Base-by-base conservation (phyloP, 2,329 filamentous ascomycete species). In the Sclerotinia nivalis region DNA sequence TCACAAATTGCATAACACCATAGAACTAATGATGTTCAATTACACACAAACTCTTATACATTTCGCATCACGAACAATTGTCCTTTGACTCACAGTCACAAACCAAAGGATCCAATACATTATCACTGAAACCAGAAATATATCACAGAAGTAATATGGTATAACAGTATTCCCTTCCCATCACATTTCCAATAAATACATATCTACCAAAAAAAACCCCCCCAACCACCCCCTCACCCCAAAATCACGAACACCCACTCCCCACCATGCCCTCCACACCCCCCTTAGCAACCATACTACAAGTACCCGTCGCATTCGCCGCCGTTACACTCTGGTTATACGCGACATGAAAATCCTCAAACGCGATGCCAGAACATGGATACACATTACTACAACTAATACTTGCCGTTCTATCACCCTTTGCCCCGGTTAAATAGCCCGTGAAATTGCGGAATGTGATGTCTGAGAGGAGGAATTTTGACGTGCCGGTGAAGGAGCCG, bases 381-480 rank as follows among this genome's bases (percentile, higher is more conserved):
- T 85, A 74, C n/a, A 80, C 77, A 0, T 77, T 80, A 1, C 81
- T 83, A 73, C 85, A 87, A 54, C 80, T 82, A 0, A 87, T 78
- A n/a, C 76, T 78, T 6, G 81, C 80, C 9, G 79, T 81, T 62
- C 76, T 78, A 8, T 75, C 79, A 12, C 72, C 73, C 54, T 68
- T 74, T 0, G 74, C 75, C 1, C 75, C 78, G n/a, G 79, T 75
- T 18, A 83, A 75, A 69, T 80, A 83, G 1, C 85, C 85, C 0
- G 82, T 84, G 69, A 86, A 86, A 71, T 86, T 85, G 40, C 82
- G 80, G 75, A 84, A 86, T 1, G 78, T 79, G 22, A 87, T 76
- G 70, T 86, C 82, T 0, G 79, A 82, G 58, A 87, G 76, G 15
- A 80, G 77, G 83, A 87, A 84, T 71, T 83, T 80, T 58, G 82